phyloP scores from a whole-genome alignment of 2,329 filamentous ascomycete species.

The Aspergillus pseudoviridinutans region DNA sequence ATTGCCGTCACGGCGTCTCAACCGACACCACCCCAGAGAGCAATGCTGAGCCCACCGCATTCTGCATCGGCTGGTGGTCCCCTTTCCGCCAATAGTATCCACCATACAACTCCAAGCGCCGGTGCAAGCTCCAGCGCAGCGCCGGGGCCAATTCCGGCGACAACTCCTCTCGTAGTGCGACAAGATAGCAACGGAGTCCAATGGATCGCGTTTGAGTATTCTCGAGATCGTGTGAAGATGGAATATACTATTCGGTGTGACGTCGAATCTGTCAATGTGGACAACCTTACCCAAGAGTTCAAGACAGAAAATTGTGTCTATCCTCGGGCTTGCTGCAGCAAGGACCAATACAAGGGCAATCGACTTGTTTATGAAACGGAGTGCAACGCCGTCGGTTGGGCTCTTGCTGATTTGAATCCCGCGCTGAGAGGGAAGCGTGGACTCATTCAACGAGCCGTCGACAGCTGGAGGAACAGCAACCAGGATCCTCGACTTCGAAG shows the following conservation, averaged over 20 bases:
- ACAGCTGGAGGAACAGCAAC: constrained; percentile 99
- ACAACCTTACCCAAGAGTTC: constrained; percentile 80
- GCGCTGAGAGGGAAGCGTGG: constrained; percentile 89
- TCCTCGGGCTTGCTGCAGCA: constrained; percentile 86
- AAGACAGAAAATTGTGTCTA: constrained; percentile 99
- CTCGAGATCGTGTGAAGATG: constrained; percentile 95
- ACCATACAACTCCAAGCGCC: constrained; percentile 36
- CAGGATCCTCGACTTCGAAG: constrained; percentile 89
- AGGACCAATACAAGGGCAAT: constrained; percentile 95
- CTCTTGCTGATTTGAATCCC: constrained; percentile 86
- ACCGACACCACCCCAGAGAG: constrained; percentile 30
- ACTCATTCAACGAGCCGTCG: constrained; percentile 92
- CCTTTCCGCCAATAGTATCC: constrained; percentile 33
- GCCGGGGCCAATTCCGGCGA: constrained; percentile 93
- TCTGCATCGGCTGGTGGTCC: constrained; percentile 53
- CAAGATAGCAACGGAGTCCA: constrained; percentile 96
- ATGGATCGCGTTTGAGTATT: constrained; percentile 99
- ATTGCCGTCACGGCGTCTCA: constrained; percentile 44
- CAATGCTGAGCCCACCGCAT: constrained; percentile 34
- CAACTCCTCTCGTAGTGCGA: constrained; percentile 86
- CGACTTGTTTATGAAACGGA: constrained; percentile 95
- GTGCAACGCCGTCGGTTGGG: constrained; percentile 99
- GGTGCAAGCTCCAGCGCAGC: constrained; percentile 84
- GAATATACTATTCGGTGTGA: constrained; percentile 98
- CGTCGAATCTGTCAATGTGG: constrained; percentile 92